Evolutionary conservation across 2,329 filamentous ascomycete species (phyloP), one percentile per base, ranked within the genome.

Genomic region (Corinectria fuckeliana): DNA sequence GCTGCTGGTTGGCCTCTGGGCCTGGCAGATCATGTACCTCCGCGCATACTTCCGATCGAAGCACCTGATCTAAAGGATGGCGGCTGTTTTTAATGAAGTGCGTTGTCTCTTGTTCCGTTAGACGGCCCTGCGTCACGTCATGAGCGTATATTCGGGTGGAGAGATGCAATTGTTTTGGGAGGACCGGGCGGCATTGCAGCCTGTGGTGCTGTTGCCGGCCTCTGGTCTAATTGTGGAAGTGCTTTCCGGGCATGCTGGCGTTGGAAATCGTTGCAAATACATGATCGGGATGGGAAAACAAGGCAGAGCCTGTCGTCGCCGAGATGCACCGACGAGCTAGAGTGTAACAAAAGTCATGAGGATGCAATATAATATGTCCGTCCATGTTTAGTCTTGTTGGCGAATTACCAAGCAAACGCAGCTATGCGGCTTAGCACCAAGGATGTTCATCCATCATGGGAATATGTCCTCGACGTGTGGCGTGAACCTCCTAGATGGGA

Each of bases 21-120:
- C 82, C 39, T 99, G 95, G 95, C 95, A 99, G 87, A 91, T 99
- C 74, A 88, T 99, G 75, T 99, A 99, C 80, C 84, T 99, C 79
- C 86, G 95, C 76, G 93, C 94, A 65, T 99, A 99, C 84, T 99
- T 99, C 85, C 88, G 93, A 84, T 77, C 75, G 55, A 78, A 78
- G 74, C 76, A 78, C 60, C 68, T 78, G 54, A 78, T 78, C 62
- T 78, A 72, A 66, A 56, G 9, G 47, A 66, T 56, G 9, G 47
- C 48, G 55, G 21, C 58, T 53, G 56, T 64, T 61, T 64, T 61
- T n/a, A n/a, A 26, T 52, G 26, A 49, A 55, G 58, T 48, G 48
- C 56, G 49, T n/a, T 53, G 60, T 67, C 56, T 26, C 32, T 45
- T 38, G 50, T 28, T 59, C 50, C 50, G 47, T 26, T 59, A 32